A percentile compares a stretch with the other conserved stretches of the same genome.
Conservation (phyloP, 2,329 filamentous ascomycete genomes). For the Penicillium sp. region DNA sequence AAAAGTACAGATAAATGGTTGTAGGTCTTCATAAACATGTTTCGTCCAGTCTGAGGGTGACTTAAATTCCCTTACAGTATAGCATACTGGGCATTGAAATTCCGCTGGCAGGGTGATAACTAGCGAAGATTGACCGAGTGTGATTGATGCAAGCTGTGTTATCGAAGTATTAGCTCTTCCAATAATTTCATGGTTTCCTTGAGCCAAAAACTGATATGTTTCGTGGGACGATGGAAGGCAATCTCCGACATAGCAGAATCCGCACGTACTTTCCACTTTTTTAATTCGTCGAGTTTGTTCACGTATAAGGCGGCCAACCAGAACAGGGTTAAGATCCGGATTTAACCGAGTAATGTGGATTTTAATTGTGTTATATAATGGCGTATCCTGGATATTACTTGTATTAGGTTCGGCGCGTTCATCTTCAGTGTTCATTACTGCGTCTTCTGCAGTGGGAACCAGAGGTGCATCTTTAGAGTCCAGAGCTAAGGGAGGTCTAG, state of each 20-base stretch:
- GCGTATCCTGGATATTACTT: too few relatives aligned
- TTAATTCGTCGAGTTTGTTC: slow-evolving; percentile 83
- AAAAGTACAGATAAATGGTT: slow-evolving; percentile 93
- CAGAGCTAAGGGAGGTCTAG: too few relatives aligned
- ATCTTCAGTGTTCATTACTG: too few relatives aligned
- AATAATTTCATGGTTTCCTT: slow-evolving; percentile 65
- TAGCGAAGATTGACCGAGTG: slow-evolving; percentile 72
- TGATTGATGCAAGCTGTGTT: slow-evolving; percentile 78
- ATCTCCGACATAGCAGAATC: slow-evolving; percentile 68
- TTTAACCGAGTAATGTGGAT: slow-evolving; percentile 75
- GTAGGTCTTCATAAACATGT: slow-evolving; percentile 90
- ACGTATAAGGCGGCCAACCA: slow-evolving; percentile 80
- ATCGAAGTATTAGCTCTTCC: slow-evolving; percentile 71
- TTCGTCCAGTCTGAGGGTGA: slow-evolving; percentile 98
- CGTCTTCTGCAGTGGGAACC: too few relatives aligned
- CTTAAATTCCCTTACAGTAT: slow-evolving; percentile 79
- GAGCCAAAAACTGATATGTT: slow-evolving; percentile 61
- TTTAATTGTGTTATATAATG: slow-evolving; percentile 52
- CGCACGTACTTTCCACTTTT: slow-evolving; percentile 67
- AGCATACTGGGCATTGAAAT: slow-evolving; percentile 90
- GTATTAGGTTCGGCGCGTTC: too few relatives aligned
- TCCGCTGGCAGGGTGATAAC: slow-evolving; percentile 77
- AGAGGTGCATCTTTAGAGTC: too few relatives aligned
- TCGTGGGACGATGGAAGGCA: slow-evolving; percentile 45
- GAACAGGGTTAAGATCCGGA: slow-evolving; percentile 66